phyloP scores from a whole-genome alignment of 2,329 filamentous ascomycete species.

The Diplodia seriata region DNA sequence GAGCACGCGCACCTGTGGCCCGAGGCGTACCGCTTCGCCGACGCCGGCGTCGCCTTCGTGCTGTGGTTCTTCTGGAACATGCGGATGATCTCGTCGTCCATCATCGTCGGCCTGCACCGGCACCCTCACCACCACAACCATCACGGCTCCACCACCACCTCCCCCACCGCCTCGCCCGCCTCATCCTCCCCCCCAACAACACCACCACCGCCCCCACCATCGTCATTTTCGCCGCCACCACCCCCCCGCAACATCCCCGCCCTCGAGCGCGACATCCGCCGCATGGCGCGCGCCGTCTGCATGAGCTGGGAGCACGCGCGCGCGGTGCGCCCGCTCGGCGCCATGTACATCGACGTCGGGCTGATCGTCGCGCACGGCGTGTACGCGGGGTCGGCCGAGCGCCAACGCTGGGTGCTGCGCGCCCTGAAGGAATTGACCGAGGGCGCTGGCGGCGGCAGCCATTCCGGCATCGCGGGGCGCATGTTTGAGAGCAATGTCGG shows the following conservation, averaged over 20 bases:
- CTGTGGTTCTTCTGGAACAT: constrained; percentile 33
- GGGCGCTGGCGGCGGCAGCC: background rate
- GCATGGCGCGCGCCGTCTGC: constrained; percentile 10
- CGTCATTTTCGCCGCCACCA: too few relatives aligned
- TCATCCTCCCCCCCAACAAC: constrained; percentile 10
- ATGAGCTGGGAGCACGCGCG: constrained; percentile 25
- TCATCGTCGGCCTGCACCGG: constrained; percentile 20
- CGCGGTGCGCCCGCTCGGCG: constrained; percentile 17
- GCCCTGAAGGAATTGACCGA: constrained; percentile 18
- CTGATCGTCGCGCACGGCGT: constrained; percentile 26
- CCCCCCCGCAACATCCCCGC: too few relatives aligned
- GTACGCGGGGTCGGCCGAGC: background rate
- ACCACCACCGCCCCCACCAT: background rate
- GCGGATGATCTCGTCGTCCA: constrained; percentile 16
- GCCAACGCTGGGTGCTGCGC: background rate
- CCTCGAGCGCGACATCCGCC: constrained; percentile 8
- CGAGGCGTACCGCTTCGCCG: constrained; percentile 14
- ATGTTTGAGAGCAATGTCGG: background rate
- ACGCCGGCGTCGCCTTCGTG: constrained; percentile 20
- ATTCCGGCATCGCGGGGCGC: background rate
- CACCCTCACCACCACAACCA: background rate
- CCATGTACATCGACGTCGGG: constrained; percentile 31
- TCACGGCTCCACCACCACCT: background rate
- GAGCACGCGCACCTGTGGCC: background rate
- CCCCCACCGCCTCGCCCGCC: too few relatives aligned